Base-by-base conservation (phyloP, 2,329 filamentous ascomycete genomes). In the Aspergillus oerlinghausenensis region DNA sequence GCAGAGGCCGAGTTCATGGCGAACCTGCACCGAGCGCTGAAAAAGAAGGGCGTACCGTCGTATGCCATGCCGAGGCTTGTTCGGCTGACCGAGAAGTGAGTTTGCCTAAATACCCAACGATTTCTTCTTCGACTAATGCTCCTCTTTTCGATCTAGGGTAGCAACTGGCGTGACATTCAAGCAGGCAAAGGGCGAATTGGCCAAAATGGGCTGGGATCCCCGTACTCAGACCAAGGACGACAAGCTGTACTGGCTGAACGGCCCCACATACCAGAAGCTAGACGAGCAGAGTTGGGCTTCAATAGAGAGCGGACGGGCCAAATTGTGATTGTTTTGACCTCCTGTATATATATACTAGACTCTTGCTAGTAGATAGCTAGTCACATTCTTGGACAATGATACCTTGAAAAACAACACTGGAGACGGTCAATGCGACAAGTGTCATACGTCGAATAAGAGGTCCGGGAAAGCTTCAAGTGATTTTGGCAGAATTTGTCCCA, bases 81-180 rank as follows among this genome's bases (percentile, higher is more conserved):
- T 6, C 71, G 78, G 49, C 70, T 81, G 48, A 75, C 72, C 1
- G 71, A 76, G 56, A 74, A 79, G 76, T 79, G 62, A 63, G 75
- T 66, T n/a, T 10, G 19, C 8, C 7, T 9, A 9, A 29, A 4
- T 6, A 4, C n/a, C 9, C 25, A 25, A 1, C 19, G 19, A 53
- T 11, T n/a, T 19, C 21, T 32, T 48, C 51, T 57, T 55, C 53
- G 28, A 42, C 47, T 40, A n/a, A 58, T 25, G 5, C 32, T 10
- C 25, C 60, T 60, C 11, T 11, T n/a, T 21, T 7, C 3, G 4
- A 4, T 35, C n/a, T 42, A 74, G 72, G 53, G 77, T 79, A 52
- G 73, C 74, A 55, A 75, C 75, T 1, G 76, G 75, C 48, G 78
- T 75, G n/a, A 80, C 78, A 4, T 80, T 80, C 68, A 81, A 80